Base-by-base conservation (phyloP, 257 asterid genomes). In the Lycium barbarum region DNA sequence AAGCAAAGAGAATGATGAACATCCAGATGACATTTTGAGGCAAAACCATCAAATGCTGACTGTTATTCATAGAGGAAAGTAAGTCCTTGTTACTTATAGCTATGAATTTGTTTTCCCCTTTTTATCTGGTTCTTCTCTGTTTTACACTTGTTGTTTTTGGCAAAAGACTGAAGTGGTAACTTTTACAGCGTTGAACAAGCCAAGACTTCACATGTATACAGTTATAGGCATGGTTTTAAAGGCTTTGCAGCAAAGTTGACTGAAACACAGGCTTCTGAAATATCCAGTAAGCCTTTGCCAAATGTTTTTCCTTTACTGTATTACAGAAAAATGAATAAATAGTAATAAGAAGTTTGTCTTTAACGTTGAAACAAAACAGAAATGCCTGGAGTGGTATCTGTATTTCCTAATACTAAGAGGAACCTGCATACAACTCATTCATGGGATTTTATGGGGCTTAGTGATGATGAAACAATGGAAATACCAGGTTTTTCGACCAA, bases 401-500 rank as follows among this genome's bases (percentile, higher is more conserved):
- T 96, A 22, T 96, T 96, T 87, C 97, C 96, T 81, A 96, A 95
- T 87, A 87, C 90, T 47, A 93, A 86, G 90, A 93, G 98, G 89
- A 90, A 76, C 58, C 92, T 96, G 79, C 99, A 96, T 89, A 96
- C 99, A 9, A 95, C 99, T 59, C 99, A 95, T 93, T 96, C 99
- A 67, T 96, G 99, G 99, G 99, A 96, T 84, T 96, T 96, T 84
- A 95, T 96, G 98, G 99, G 98, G 81, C 95, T 96, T 79, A 88
- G 71, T 83, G 92, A 87, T 71, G 93, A 93, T 88, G 95, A 93
- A 88, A 90, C 97, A 79, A 95, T 93, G 99, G 97, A 96, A 88
- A 93, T 96, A 70, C 95, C 97, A 8, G 98, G 98, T 17, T 93
- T 88, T 89, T 94, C 98, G 70, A 95, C 99, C 93, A 93, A 92